Evolutionary conservation across 1,284 basidiomycete genomes (phyloP), one percentile per base, ranked within the genome.

Genomic region (Ustilago tritici): DNA sequence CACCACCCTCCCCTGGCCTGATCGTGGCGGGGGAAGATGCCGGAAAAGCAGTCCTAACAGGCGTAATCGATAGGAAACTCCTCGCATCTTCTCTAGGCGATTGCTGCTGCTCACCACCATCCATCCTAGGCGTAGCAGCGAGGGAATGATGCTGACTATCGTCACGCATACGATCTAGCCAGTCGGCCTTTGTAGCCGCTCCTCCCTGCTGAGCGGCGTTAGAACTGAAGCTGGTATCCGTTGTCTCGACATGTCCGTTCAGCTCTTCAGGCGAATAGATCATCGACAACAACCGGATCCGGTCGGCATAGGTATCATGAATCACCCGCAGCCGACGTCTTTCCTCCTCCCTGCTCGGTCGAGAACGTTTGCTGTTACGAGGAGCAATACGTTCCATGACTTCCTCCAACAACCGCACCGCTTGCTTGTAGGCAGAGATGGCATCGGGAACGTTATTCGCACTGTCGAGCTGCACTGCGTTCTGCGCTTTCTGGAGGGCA

Each of bases 221-320:
- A 28, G 23, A 28, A 61, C 54, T 57, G 54, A 61, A 69, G 54
- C 61, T 64, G 12, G 65, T 57, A 19, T 71, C 72, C 7, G 32
- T 56, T 14, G 43, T 61, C 43, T 70, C 57, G 10, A 60, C 65
- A 31, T 56, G 17, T 14, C 31, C 19, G 32, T 64, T 65, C 4
- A 61, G 31, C 11, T 62, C 67, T 9, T 68, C 65, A 3, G 80
- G 78, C 5, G 72, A 70, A 36, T 77, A 76, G 73, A 86, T 85
- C 61, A 82, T 70, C 8, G 82, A 79, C 47, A 87, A 78, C 70
- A 87, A 76, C 10, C 79, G 70, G 40, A 87, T 86, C 4, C 87
- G 84, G 59, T 87, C 87, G 28, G 83, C 83, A 67, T 87, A 87
- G 1, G 87, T 87, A 59, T 87, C 86, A 77, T 87, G 87, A 49